Base-by-base conservation (phyloP, 2,329 filamentous ascomycete genomes). In the Whalleya microplaca region DNA sequence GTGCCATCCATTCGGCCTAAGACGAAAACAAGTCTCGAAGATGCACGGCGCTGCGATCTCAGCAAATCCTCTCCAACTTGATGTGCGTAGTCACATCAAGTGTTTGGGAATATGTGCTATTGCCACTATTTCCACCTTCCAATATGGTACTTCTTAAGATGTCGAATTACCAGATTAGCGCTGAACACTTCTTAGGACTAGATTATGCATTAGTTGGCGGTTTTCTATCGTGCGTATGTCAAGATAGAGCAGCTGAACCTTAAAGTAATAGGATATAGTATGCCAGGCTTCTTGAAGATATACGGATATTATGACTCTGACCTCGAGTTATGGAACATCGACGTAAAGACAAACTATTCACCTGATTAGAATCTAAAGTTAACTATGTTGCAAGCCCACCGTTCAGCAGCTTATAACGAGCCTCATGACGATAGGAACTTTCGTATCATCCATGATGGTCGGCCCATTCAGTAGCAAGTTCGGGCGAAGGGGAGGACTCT, bases 371-470 rank as follows among this genome's bases (percentile, higher is more conserved):
- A 32, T 29, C 21, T 16, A 29, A 40, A n/a, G 41, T 50, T 59
- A n/a, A 61, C 41, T 3, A 10, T 3, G 10, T 41, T 23, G 16
- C 41, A 27, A 64, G 62, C 67, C 69, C 29, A 71, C 69, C 2
- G 69, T 71, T 27, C 72, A 74, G 54, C 72, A 73, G 48, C 68
- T 73, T 20, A 72, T 74, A 53, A 69, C 69, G 6, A 70, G 69
- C 27, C 61, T 73, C 16, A 72, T 74, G 71, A 71, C 70, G 2
- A 68, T 72, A 20, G 72, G 72, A 16, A 71, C 70, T 21, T 67
- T 73, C 41, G 51, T 70, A 0, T 69, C 69, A 6, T 72, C 71
- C 2, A 61, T 73, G 2, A 58, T 69, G 0, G 64, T 71, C 16
- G 70, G 71, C 2, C 69, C 69, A 0, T 69, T 69, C 56, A 67